A percentile compares a stretch with the other conserved stretches of the same genome.
Conservation (phyloP, 768 basidiomycete species). For the Phylloporus arenicola region DNA sequence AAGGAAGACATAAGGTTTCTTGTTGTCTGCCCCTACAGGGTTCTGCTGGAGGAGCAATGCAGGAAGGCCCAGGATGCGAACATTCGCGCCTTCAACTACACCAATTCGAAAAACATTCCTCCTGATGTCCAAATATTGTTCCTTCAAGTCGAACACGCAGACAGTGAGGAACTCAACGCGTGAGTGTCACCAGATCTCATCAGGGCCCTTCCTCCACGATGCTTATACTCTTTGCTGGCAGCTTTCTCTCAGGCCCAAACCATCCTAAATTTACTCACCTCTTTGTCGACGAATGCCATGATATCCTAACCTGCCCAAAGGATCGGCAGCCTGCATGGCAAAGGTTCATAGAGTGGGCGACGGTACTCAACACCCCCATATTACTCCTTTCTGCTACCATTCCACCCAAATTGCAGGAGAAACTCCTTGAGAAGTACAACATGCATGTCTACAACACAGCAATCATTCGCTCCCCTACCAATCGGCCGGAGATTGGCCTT, state of each 20-base stretch:
- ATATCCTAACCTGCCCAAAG: not conserved
- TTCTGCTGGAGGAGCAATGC: not conserved
- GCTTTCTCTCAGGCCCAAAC: not conserved
- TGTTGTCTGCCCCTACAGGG: not conserved
- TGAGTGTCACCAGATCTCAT: not conserved
- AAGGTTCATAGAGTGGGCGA: too few relatives aligned
- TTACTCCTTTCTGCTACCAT: too few relatives aligned
- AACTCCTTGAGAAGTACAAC: too few relatives aligned
- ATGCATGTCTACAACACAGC: too few relatives aligned
- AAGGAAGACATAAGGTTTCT: not conserved
- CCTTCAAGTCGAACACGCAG: not conserved
- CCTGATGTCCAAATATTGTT: not conserved
- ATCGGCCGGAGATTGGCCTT: too few relatives aligned
- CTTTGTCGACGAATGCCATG: not conserved
- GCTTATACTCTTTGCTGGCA: too few relatives aligned
- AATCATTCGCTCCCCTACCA: too few relatives aligned
- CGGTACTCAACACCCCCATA: too few relatives aligned
- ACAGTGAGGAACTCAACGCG: not conserved
- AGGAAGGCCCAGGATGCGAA: not conserved
- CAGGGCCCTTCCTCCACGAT: too few relatives aligned
- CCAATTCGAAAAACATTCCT: not conserved
- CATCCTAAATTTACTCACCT: not conserved
- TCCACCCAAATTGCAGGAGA: too few relatives aligned
- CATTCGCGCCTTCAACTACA: not conserved
- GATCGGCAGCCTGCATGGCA: too few relatives aligned